Evolutionary conservation across 805 yeast genomes (phyloP), one percentile per base, ranked within the genome.

Genomic region (Starmerella sp.): DNA sequence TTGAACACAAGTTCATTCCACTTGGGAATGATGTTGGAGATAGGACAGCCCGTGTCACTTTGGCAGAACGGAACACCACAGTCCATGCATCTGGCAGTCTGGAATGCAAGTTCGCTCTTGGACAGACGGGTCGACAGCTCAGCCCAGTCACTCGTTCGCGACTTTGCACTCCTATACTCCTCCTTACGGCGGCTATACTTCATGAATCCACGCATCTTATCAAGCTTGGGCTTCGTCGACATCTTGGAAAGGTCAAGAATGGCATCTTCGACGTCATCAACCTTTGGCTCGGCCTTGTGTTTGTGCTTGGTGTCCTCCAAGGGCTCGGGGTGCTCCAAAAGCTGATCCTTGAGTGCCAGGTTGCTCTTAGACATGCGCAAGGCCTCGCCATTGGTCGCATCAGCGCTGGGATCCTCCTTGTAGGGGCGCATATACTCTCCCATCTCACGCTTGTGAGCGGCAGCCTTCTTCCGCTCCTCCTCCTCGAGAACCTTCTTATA

Each of bases 61-160:
- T 91, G 95, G 77, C 98, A 91, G 81, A 91, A 91, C 56, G 98
- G 98, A 64, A 93, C 95, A 76, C 98, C 98, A 77, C 98, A 91
- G 73, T 91, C 97, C 95, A 93, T 91, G 78, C 98, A 91, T 72
- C 98, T 82, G 14, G 97, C 96, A 56, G 97, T 86, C 75, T 91
- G 97, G 69, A 78, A 80, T 69, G 82, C 80, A 66, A 91, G 83
- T 62, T 93, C 97, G 52, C 85, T 89, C 71, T 86, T 85, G 55
- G 88, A 75, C 63, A 91, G 76, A 54, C 96, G 80, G 13, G 80
- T 73, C 11, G 95, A 82, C 69, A 91, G 77, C 73, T 91, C 97
- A 61, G 84, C 80, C 97, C 97, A 93, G 72, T 93, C 97, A 65
- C 78, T 77, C 54, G 88, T 76, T 71, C 98, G 82, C 31, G 79